Conservation (phyloP, 2,329 filamentous ascomycete species). For the Cladosporium sp. region DNA sequence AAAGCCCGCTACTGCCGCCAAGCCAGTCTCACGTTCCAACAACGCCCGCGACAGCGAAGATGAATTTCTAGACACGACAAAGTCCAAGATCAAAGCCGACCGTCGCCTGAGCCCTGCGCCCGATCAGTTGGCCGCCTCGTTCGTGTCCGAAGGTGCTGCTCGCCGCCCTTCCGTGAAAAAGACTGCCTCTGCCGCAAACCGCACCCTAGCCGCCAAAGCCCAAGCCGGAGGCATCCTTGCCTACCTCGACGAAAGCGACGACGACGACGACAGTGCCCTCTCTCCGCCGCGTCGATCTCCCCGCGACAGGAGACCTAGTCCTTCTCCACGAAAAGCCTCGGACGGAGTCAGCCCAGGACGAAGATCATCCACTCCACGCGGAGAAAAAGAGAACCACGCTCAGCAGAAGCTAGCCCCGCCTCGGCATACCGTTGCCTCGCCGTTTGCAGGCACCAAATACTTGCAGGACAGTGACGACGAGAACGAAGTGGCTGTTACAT, state of each 20-base stretch:
- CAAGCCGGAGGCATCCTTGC: conserved; percentile 34
- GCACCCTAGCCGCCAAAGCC: conserved; percentile 22
- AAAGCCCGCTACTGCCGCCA: conserved; percentile 21
- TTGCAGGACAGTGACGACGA: conserved; percentile 35
- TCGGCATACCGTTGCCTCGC: conserved; percentile 36
- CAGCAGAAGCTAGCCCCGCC: conserved; percentile 24
- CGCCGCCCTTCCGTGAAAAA: conserved; percentile 5
- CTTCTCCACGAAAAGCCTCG: conserved; percentile 25
- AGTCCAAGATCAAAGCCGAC: conserved; percentile 19
- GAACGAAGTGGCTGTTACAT: conserved; percentile 34
- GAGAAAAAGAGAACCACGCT: conserved; percentile 23
- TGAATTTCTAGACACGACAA: conserved; percentile 30
- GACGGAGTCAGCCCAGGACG: conserved; percentile 11
- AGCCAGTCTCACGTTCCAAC: conserved; percentile 13
- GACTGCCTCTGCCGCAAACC: conserved; percentile 2
- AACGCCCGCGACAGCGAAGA: conserved; percentile 30
- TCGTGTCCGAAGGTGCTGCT: conserved; percentile 10
- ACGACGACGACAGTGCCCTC: conserved; percentile 22
- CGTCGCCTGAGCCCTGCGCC: conserved; percentile 35
- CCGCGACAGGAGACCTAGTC: conserved; percentile 29
- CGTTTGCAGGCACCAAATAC: conserved; percentile 40
- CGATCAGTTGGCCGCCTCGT: conserved; percentile 19
- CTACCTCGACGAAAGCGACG: conserved; percentile 37
- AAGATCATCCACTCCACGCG: conserved; percentile 29
- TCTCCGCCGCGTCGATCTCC: conserved; percentile 20